Evolutionary conservation across 2,329 filamentous ascomycete genomes (phyloP), one percentile per base, ranked within the genome.

Genomic region (Remersonia thermophila): DNA sequence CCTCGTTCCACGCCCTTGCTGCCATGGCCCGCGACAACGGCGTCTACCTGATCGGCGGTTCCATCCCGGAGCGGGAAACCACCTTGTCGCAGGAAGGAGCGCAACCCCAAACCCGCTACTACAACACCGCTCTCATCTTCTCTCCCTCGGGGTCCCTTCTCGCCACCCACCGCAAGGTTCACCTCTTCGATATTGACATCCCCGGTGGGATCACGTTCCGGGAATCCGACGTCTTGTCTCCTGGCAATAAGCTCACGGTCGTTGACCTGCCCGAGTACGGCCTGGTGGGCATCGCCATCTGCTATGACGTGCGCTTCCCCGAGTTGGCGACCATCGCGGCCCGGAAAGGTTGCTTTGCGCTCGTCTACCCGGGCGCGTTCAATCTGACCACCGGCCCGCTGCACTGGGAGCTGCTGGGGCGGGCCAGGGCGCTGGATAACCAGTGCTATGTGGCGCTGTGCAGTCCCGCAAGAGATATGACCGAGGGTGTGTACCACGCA

Each of bases 111-210:
- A 59, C 59, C 38, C 81, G 83, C 48, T 82, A 87, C 62, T 94
- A 91, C 69, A 98, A 98, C 63, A 96, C 91, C 3, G 80, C 76
- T 18, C 66, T 98, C 32, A 76, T 81, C 7, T 98, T 98, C 59
- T 73, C 69, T 0, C 87, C 86, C 0, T 62, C 69, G 8, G 91
- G 91, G 3, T 57, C 69, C n/a, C 67, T 95, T 33, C 68, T 98
- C n/a, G 84, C 77, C 5, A 83, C 78, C 2, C 87, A 96, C 58
- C 76, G 91, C 50, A 98, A 98, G 64, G 78, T 91, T 30, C 91
- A 98, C 60, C 71, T 98, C 30, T 98, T 98, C 59, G 91, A 96
- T 61, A 98, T 98, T 51, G 80, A 93, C 57, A 96, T 98, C 45
- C 91, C 91, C 1, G 89, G 86, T 43, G 87, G 87, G 63, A 94